Evolutionary conservation across 2,329 filamentous ascomycete species (phyloP), one percentile per base, ranked within the genome.

Genomic region (Colletotrichum sublineola): DNA sequence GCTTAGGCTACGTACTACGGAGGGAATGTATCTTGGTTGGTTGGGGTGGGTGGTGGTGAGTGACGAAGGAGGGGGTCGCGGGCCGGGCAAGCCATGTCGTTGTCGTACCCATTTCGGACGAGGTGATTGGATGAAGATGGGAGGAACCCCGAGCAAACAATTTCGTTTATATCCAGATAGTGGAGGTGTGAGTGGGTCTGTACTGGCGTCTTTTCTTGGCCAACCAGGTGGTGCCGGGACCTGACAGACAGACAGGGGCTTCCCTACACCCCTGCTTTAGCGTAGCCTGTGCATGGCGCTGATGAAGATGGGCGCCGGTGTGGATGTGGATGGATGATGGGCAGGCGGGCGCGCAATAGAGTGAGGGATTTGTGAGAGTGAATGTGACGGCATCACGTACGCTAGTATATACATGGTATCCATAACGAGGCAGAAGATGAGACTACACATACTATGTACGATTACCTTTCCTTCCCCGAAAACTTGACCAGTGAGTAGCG

Each of bases 231-330:
- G 12, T 18, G 29, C 40, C 40, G 50, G 71, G 71, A 66, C 71
- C 71, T 73, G 71, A 67, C 61, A 67, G 56, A 11, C 12, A 67
- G n/a, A 48, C 20, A n/a, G 20, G 44, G 62, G n/a, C n/a, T n/a
- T n/a, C n/a, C n/a, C n/a, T n/a, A n/a, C n/a, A n/a, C n/a, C 66
- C 69, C 62, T 57, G 66, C 66, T n/a, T 64, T 73, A 71, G 57
- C 56, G 56, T n/a, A 3, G 56, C 14, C 56, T 57, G 67, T 63
- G 68, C 67, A 58, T 29, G 56, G 62, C 62, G 57, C 62, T 73
- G 68, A 71, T 67, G 71, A 70, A 63, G 71, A 71, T 73, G 71
- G 62, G 62, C 68, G 71, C 71, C 67, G 56, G 67, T 71, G 67
- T 73, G 71, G 71, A 48, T 24, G 44, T 20, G 7, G 44, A 46